A percentile compares a stretch with the other conserved stretches of the same genome.
Conservation (phyloP, 2,329 filamentous ascomycete species). For the Microdochium nivale region DNA sequence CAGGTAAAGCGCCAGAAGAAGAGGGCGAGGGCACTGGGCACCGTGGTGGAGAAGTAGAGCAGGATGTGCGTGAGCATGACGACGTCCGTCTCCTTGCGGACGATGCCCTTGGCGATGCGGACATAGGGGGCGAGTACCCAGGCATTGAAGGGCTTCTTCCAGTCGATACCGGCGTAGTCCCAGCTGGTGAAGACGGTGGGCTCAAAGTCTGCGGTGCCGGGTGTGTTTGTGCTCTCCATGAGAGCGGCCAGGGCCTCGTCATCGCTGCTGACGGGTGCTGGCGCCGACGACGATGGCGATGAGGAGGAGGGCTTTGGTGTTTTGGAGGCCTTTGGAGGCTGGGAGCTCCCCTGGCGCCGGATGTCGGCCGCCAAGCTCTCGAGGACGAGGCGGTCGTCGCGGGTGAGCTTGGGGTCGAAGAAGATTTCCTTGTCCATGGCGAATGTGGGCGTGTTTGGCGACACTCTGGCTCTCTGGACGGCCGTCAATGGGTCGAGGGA, state of each 20-base stretch:
- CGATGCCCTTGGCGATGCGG: conserved; percentile 41
- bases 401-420: conserved; percentile 2
- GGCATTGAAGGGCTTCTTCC: conserved; percentile 29
- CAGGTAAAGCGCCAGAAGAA: conserved; percentile 56
- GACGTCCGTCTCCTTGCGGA: conserved; percentile 62
- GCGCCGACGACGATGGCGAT: background rate
- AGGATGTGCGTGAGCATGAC: conserved; percentile 71
- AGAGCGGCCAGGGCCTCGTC: conserved; percentile 1
- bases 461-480: too few species aligned
- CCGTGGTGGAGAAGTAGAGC: conserved; percentile 59
- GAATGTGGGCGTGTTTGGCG: background rate
- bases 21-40: conserved; percentile 60
- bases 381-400: conserved; percentile 2
- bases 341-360: background rate
- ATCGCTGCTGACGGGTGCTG: background rate
- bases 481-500: too few species aligned
- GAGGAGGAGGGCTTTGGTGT: background rate
- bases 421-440: conserved; percentile 4
- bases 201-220: conserved; percentile 35
- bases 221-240: conserved; percentile 39
- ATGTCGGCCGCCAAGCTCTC: conserved; percentile 1
- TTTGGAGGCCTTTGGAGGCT: too few species aligned
- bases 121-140: conserved; percentile 53
- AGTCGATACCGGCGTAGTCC: conserved; percentile 36
- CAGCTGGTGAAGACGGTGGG: conserved; percentile 45